Base-by-base conservation (phyloP, 768 basidiomycete species). In the Royoungia palumana region DNA sequence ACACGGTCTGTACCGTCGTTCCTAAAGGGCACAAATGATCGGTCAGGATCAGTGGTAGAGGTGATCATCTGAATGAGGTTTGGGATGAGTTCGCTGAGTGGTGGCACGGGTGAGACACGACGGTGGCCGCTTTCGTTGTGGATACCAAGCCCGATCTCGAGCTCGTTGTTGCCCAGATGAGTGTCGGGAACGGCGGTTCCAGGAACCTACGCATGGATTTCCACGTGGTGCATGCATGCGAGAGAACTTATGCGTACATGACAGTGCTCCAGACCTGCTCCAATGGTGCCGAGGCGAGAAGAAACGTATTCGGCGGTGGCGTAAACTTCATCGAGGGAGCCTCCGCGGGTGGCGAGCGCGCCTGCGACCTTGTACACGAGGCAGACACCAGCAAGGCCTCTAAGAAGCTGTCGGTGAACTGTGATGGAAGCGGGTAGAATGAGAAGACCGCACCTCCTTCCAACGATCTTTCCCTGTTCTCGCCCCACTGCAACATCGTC, bases 351-450 rank as follows among this genome's bases (percentile, higher is more conserved):
- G 0, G 92, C 86, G 16, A 92, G 72, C 5, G 90, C 91, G 36
- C 92, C 92, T 10, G 90, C 87, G 46, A 94, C 85, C 70, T 95
- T 95, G 75, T 94, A 94, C 1, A 93, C 88, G 19, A 92, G 70
- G 5, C 87, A 81, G 5, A 86, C 87, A 2, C 89, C 89, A 0
- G 89, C 88, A 11, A 91, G 77, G 35, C 90, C 90, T 60, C 92
- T 90, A 48, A 36, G 12, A 25, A 34, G 37, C 25, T n/a, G 19
- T 54, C 1, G 44, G 40, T 9, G 28, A 17, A 21, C 16, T 2
- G 5, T 13, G 10, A 16, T 3, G 7, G 25, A 12, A 27, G 17
- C 13, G 30, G 1, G 13, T 3, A 35, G 25, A 6, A 38, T 11
- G 53, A 81, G 24, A 22, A 4, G 5, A 24, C 27, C 45, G 35